phyloP scores from a whole-genome alignment of 768 basidiomycete species.

The Kwoniella heveanensis region DNA sequence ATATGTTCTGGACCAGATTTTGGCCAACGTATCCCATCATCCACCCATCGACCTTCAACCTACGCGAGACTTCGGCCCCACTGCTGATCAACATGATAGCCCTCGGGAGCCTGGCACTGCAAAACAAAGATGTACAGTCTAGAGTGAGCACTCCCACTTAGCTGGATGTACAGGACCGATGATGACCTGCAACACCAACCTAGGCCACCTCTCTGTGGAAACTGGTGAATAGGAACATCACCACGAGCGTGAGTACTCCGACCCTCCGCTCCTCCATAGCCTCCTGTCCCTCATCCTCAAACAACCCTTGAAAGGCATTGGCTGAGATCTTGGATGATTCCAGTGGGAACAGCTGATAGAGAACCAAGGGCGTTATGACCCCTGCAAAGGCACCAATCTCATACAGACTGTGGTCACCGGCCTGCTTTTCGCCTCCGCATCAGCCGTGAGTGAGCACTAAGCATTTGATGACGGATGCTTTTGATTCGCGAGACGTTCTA shows the following conservation, averaged over 20 bases:
- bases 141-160: neutral
- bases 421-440: neutral
- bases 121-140: neutral
- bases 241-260: constrained; percentile 1
- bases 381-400: constrained; percentile 3
- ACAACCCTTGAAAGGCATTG: neutral
- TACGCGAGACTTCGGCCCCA: constrained; percentile 3
- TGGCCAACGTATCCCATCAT: constrained; percentile 5
- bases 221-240: neutral
- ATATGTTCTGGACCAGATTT: constrained; percentile 6
- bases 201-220: neutral
- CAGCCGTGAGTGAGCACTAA: constrained; percentile 6
- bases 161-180: too few relatives aligned
- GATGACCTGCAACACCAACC: too few relatives aligned
- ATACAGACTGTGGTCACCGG: constrained; percentile 4
- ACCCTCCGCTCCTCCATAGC: too few relatives aligned
- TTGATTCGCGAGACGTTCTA: too few relatives aligned
- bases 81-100: constrained; percentile 4
- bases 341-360: constrained; percentile 6
- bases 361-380: neutral
- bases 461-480: too few relatives aligned
- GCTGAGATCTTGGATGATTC: too few relatives aligned
- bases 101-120: neutral
- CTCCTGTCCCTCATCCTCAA: too few relatives aligned
- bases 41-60: constrained; percentile 6